Conservation (phyloP, 345 rosid genomes). For the Salix viminalis region DNA sequence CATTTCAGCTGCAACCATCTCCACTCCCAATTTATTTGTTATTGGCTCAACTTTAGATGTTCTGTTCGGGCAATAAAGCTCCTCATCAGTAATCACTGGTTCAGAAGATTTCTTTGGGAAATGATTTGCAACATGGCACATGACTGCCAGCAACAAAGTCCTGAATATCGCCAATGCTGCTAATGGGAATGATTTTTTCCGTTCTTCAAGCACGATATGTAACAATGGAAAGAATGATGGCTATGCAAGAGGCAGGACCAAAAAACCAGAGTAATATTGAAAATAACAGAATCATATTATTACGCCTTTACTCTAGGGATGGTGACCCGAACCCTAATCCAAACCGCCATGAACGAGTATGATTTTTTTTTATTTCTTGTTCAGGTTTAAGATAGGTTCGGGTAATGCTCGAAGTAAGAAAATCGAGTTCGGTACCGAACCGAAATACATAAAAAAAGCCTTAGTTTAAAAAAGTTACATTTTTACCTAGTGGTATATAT, state of each 20-base stretch:
- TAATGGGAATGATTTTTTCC: conserved; percentile 30
- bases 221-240: conserved; percentile 1
- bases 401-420: no score
- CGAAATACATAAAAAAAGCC: no score
- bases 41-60: conserved; percentile 33
- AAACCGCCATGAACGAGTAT: no score
- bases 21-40: conserved; percentile 32
- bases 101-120: conserved; percentile 54
- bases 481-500: no score
- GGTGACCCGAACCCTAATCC: no score
- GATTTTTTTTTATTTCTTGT: no score
- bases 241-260: background rate
- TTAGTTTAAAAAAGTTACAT: no score
- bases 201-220: conserved; percentile 49
- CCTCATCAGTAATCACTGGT: conserved; percentile 38
- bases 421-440: no score
- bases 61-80: conserved; percentile 24
- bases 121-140: conserved; percentile 65
- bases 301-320: background rate
- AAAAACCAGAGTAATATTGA: background rate
- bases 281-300: conserved; percentile 7
- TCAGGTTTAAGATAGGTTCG: no score
- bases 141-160: conserved; percentile 67
- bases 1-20: conserved; percentile 35
- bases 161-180: conserved; percentile 58